phyloP scores from a whole-genome alignment of 306 rosid genomes.

The Cicer judaicum region DNA sequence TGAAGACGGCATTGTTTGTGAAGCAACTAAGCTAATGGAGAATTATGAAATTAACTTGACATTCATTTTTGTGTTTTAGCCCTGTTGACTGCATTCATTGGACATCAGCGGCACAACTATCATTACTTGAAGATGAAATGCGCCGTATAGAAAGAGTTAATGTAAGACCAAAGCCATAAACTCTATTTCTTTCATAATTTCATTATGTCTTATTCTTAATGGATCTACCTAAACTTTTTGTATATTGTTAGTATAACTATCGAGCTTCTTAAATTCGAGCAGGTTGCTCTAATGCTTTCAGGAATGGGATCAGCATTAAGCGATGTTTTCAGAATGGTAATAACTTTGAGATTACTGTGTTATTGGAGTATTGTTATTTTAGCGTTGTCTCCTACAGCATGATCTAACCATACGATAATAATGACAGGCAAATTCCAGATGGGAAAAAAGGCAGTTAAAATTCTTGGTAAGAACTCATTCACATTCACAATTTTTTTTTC shows the following conservation, averaged over 20 bases:
- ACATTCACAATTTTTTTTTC: background rate
- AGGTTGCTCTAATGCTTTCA: slow-evolving; percentile 93
- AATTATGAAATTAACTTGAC: slow-evolving; percentile 29
- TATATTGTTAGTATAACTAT: slow-evolving; percentile 23
- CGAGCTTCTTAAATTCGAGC: slow-evolving; percentile 44
- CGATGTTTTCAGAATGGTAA: slow-evolving; percentile 90
- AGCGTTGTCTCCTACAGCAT: slow-evolving; percentile 31
- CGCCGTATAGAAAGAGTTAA: slow-evolving; percentile 95
- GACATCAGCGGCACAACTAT: slow-evolving; percentile 95
- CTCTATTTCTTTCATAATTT: slow-evolving; percentile 37
- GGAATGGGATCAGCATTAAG: slow-evolving; percentile 80
- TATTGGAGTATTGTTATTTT: background rate
- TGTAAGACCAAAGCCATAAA: slow-evolving; percentile 54
- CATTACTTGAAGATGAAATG: slow-evolving; percentile 97
- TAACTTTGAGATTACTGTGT: slow-evolving; percentile 5
- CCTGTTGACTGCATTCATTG: slow-evolving; percentile 99
- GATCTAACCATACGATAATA: slow-evolving; percentile 12
- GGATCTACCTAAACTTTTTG: background rate
- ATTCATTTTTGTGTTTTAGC: slow-evolving; percentile 54
- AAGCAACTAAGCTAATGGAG: slow-evolving; percentile 19
- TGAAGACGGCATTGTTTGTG: background rate
- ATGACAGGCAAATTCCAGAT: slow-evolving; percentile 84
- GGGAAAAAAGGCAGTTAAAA: slow-evolving; percentile 95
- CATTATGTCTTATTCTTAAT: slow-evolving; percentile 27
- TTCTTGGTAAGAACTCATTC: slow-evolving; percentile 68